Base-by-base conservation (phyloP, 2,329 filamentous ascomycete genomes). In the Cordyceps javanica region DNA sequence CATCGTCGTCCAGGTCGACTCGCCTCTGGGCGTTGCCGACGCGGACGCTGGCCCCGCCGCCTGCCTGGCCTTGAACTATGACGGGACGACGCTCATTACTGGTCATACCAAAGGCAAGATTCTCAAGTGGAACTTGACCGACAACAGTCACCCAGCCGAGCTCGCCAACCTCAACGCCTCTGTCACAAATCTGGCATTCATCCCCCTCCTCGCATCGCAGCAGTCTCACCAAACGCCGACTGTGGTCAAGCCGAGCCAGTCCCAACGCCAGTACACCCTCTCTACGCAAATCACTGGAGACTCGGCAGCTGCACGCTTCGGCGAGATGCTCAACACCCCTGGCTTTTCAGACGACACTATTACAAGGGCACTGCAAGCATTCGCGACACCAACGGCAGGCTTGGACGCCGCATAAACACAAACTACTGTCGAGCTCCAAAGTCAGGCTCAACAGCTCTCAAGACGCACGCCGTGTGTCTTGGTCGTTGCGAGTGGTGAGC, bases 21-120 rank as follows among this genome's bases (percentile, higher is more conserved):
- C 72, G 55, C 80, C 81, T 32, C 79, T 81, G 60, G 77, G 83
- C 66, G 73, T 82, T 59, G 77, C 81, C 7, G 83, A 86, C 36
- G 75, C 80, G 46, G 85, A 90, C 54, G 79, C 82, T 2, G 90
- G 89, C 13, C 77, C 82, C 13, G 82, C 82, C 4, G 81, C 85
- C 25, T 89, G 88, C 65, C 69, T 96, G 58, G 81, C 82, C 21
- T 73, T 95, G 55, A 92, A 84, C 67, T 92, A 94, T 71, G 93
- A 97, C 69, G 89, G 90, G 26, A 91, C 87, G 44, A 82, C 79
- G 8, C 75, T 97, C 23, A 72, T 96, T 26, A 91, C 91, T 3
- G 92, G 92, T 6, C 92, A 97, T 67, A 76, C 82, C 19, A 88
- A 82, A 64, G 93, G 93, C 52, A 89, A 89, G 66, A 80, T 97